phyloP scores from a whole-genome alignment of 1,139 yeast species.

The Pichia sp. region DNA sequence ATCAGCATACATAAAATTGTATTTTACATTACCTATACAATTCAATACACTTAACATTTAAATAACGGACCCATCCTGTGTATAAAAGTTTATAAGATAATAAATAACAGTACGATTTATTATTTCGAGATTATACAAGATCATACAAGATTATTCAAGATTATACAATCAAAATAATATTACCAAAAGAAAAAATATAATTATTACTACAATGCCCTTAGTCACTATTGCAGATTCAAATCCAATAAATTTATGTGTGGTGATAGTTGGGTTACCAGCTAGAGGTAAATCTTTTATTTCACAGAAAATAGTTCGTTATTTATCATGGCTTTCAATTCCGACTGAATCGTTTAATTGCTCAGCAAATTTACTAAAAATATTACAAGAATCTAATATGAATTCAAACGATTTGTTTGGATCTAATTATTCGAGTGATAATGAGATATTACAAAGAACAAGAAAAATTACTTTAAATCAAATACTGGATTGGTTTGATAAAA shows the following conservation, averaged over 20 bases:
- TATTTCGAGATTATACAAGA: too few species aligned
- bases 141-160: too few species aligned
- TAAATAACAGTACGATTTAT: too few species aligned
- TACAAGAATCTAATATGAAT: constrained; percentile 6
- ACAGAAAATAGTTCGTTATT: constrained; percentile 76
- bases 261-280: constrained; percentile 72
- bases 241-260: constrained; percentile 66
- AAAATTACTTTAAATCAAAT: constrained; percentile 64
- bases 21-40: too few species aligned
- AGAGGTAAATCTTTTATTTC: constrained; percentile 77
- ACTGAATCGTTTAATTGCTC: constrained; percentile 92
- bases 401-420: constrained; percentile 34
- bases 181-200: too few species aligned
- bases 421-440: constrained; percentile 42
- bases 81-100: too few species aligned
- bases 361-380: constrained; percentile 31
- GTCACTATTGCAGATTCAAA: constrained; percentile 66
- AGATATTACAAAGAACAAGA: constrained; percentile 5
- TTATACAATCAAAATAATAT: too few species aligned
- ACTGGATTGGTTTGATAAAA: constrained; percentile 79
- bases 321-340: constrained; percentile 85
- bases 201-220: constrained; percentile 49
- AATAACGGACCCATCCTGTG: too few species aligned
- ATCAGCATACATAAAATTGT: too few species aligned
- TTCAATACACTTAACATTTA: too few species aligned